A percentile compares a stretch with the other conserved stretches of the same genome.
phyloP scores from a whole-genome alignment of 2,329 filamentous ascomycete genomes.

The Exophiala phaeomuriformis region DNA sequence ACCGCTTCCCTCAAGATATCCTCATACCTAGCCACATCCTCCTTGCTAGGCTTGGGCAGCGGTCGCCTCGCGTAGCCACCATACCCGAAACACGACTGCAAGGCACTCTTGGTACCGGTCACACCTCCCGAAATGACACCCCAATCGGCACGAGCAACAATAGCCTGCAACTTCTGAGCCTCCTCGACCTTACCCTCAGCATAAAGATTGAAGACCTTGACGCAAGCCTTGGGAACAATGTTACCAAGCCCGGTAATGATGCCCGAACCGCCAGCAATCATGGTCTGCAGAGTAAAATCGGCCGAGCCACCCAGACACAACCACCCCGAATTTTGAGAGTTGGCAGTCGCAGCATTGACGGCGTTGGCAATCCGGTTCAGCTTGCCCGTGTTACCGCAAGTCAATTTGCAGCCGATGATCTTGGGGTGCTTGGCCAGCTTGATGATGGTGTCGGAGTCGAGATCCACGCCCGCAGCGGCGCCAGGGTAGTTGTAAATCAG shows the following conservation, averaged over 20 bases:
- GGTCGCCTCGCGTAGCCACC: conserved; percentile 56
- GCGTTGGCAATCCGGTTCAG: conserved; percentile 54
- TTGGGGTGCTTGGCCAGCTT: conserved; percentile 53
- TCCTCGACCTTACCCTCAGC: conserved; percentile 52
- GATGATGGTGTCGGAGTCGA: conserved; percentile 59
- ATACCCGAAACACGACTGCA: conserved; percentile 58
- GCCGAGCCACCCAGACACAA: conserved; percentile 65
- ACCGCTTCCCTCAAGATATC: conserved; percentile 35
- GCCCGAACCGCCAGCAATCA: conserved; percentile 63
- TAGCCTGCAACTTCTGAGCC: conserved; percentile 57
- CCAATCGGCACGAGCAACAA: conserved; percentile 63
- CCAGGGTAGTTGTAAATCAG: conserved; percentile 68
- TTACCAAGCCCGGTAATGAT: conserved; percentile 67
- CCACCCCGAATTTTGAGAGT: conserved; percentile 55
- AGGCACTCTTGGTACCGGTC: conserved; percentile 59
- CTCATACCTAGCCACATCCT: conserved; percentile 32
- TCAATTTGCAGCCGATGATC: conserved; percentile 64
- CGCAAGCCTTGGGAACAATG: conserved; percentile 59
- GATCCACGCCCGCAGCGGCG: conserved; percentile 59
- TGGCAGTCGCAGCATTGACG: conserved; percentile 34
- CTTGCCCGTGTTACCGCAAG: conserved; percentile 68
- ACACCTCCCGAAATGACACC: conserved; percentile 61
- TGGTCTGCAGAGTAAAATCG: conserved; percentile 65
- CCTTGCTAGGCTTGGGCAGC: conserved; percentile 42
- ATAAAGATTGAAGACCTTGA: conserved; percentile 54